Conservation (phyloP, 2,329 filamentous ascomycete genomes). For the Ascocoryne sarcoides region DNA sequence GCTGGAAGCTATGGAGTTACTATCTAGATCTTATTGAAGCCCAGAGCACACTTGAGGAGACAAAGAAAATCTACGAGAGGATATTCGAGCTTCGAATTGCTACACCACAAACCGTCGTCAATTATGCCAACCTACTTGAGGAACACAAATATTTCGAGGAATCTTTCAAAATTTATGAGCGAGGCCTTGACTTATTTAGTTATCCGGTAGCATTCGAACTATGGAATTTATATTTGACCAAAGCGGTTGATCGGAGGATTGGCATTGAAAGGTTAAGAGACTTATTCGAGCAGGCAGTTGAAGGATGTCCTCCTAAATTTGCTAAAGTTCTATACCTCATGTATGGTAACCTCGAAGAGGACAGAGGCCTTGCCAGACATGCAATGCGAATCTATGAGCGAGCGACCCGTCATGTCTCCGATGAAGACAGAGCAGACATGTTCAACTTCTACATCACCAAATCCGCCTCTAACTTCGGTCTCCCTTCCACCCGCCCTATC, state of each 20-base stretch:
- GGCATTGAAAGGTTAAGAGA: conserved; percentile 89
- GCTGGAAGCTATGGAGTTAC: conserved; percentile 99
- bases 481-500: conserved; percentile 88
- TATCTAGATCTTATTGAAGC: conserved; percentile 97
- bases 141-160: conserved; percentile 95
- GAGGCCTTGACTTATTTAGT: conserved; percentile 93
- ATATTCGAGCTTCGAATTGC: conserved; percentile 98
- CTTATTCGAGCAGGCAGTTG: conserved; percentile 92
- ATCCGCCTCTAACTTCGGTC: conserved; percentile 92
- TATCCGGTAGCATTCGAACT: conserved; percentile 97
- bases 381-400: conserved; percentile 99
- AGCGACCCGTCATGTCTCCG: conserved; percentile 85
- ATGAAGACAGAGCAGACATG: conserved; percentile 93
- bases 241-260: conserved; percentile 93
- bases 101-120: conserved; percentile 96
- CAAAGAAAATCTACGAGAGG: conserved; percentile 86
- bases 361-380: conserved; percentile 84
- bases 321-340: conserved; percentile 94
- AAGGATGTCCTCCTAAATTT: conserved; percentile 90
- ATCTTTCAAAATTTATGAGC: conserved; percentile 95
- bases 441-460: conserved; percentile 99
- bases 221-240: conserved; percentile 97
- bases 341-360: conserved; percentile 96
- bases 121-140: conserved; percentile 92
- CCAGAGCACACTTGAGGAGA: conserved; percentile 83